Evolutionary conservation across 805 yeast genomes (phyloP).

Genomic region (Pichia rugopelliculosa): DNA sequence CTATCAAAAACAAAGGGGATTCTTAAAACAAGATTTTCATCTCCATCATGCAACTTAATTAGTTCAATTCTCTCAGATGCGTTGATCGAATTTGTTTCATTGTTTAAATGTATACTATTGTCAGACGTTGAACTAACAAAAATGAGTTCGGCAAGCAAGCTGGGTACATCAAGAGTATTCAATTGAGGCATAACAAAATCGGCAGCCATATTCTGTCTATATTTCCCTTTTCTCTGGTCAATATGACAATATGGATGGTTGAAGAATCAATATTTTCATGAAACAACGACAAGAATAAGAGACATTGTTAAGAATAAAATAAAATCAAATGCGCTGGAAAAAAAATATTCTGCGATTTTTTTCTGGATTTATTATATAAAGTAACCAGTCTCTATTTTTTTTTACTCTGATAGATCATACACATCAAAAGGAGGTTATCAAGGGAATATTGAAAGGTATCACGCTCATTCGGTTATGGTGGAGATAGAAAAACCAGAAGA

Average conservation of each 20-base stretch:
- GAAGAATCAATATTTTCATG: background rate
- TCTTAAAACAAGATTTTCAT: background rate
- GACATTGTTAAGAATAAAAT: too few relatives aligned
- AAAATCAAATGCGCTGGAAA: background rate
- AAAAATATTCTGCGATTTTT: background rate
- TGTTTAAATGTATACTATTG: constrained; percentile 1
- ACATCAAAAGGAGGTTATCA: background rate
- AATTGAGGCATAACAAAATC: background rate
- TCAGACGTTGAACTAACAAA: constrained; percentile 5
- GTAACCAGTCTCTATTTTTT: background rate
- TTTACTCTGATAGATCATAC: background rate
- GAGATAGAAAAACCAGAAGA: background rate
- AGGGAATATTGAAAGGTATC: background rate
- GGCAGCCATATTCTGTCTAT: background rate
- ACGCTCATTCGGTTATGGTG: background rate
- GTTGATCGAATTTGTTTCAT: background rate
- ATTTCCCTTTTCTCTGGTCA: background rate
- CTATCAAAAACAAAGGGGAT: constrained; percentile 5
- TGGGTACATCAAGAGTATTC: background rate
- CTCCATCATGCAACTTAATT: background rate
- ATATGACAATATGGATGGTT: background rate
- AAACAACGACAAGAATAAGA: background rate
- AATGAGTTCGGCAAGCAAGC: background rate
- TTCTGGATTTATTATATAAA: too few relatives aligned
- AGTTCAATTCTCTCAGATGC: background rate